A percentile compares a stretch with the other conserved stretches of the same genome.
Evolutionary conservation across 2,329 filamentous ascomycete genomes (phyloP).

Genomic region (Phoma sp.): DNA sequence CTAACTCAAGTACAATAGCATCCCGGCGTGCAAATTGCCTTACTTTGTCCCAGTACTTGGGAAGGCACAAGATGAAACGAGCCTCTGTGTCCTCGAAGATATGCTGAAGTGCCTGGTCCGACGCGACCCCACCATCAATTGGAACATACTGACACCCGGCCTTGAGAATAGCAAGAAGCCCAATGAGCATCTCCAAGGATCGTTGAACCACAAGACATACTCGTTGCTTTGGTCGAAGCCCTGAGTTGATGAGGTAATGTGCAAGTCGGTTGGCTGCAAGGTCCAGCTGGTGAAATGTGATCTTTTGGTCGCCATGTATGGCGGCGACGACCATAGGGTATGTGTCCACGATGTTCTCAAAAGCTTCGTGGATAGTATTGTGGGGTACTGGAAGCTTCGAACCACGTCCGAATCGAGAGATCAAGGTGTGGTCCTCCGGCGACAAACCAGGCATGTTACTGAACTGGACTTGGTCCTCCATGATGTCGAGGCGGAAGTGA

Average conservation of each 20-base stretch:
- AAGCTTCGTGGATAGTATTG: constrained; percentile 34
- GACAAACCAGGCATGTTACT: constrained; percentile 25
- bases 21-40: constrained; percentile 23
- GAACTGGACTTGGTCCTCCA: constrained; percentile 21
- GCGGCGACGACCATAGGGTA: constrained; percentile 35
- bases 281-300: constrained; percentile 43
- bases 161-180: constrained; percentile 64
- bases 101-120: constrained; percentile 51
- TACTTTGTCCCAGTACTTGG: constrained; percentile 41
- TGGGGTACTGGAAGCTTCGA: constrained; percentile 24
- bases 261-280: constrained; percentile 40
- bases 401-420: constrained; percentile 37
- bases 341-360: constrained; percentile 37
- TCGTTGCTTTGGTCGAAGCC: constrained; percentile 50
- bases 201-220: constrained; percentile 63
- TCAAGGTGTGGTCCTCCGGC: constrained; percentile 26
- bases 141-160: constrained; percentile 68
- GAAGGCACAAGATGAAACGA: constrained; percentile 58
- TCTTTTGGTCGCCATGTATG: constrained; percentile 24
- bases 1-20: constrained; percentile 31
- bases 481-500: constrained; percentile 1
- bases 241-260: constrained; percentile 40
- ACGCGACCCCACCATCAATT: constrained; percentile 60
- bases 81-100: constrained; percentile 59
- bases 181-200: constrained; percentile 64